Percentiles rank a stretch among this genome's conserved stretches.
phyloP scores from a whole-genome alignment of 805 yeast species.

The Hanseniaspora guilliermondii region DNA sequence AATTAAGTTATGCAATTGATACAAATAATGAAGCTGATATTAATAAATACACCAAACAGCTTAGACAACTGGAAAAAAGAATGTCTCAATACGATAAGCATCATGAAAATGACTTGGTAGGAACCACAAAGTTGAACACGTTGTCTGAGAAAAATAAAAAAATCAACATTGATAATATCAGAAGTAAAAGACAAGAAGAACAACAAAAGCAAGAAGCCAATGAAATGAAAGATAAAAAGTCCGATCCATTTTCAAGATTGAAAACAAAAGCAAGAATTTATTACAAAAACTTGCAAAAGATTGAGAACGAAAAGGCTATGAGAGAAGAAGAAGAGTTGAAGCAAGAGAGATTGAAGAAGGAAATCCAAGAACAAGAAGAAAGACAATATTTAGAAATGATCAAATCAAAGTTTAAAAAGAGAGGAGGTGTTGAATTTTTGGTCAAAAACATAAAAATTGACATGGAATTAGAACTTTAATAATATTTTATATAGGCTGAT shows the following conservation, averaged over 20 bases:
- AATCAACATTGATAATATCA: conserved; percentile 60
- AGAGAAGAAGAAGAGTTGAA: conserved; percentile 40
- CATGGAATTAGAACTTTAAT: conserved; percentile 9
- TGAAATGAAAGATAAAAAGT: conserved; percentile 31
- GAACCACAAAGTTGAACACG: conserved; percentile 43
- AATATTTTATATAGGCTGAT: background rate
- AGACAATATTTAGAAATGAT: conserved; percentile 13
- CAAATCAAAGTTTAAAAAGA: conserved; percentile 12
- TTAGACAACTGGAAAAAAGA: conserved; percentile 33
- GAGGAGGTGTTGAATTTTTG: conserved; percentile 7
- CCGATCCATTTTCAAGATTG: conserved; percentile 81
- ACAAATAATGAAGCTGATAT: conserved; percentile 35
- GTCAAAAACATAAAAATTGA: conserved; percentile 13
- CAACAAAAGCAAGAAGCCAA: conserved; percentile 32
- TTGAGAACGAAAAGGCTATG: conserved; percentile 48
- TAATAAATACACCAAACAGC: conserved; percentile 36
- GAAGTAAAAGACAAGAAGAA: conserved; percentile 39
- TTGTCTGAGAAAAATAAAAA: conserved; percentile 79
- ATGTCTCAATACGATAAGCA: conserved; percentile 28
- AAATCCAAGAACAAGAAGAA: conserved; percentile 6
- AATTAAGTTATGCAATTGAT: conserved; percentile 62
- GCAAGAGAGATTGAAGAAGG: conserved; percentile 29
- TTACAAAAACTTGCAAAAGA: conserved; percentile 44
- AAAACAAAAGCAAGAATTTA: conserved; percentile 79
- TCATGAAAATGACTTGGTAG: conserved; percentile 30